Evolutionary conservation across 1,139 yeast species (phyloP).

Genomic region (Saccharomyces hybrid): DNA sequence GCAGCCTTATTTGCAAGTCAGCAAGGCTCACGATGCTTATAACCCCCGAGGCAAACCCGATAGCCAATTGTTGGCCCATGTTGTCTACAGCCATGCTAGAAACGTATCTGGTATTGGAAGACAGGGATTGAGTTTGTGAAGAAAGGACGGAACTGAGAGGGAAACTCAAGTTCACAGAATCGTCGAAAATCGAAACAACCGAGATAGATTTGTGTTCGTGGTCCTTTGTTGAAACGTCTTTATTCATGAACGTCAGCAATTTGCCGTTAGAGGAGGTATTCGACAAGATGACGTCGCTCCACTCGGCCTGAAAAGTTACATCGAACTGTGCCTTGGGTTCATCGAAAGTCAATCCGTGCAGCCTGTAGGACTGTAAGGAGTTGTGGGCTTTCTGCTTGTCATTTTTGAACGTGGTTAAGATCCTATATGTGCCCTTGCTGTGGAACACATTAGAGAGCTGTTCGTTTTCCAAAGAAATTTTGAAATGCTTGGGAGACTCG

Average conservation of each 20-base stretch:
- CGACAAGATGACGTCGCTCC: not conserved
- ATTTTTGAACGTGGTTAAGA: not conserved
- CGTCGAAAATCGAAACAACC: conserved; percentile 29
- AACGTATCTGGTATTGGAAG: conserved; percentile 29
- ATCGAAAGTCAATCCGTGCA: conserved; percentile 12
- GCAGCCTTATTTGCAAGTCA: conserved; percentile 48
- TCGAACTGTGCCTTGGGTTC: conserved; percentile 2
- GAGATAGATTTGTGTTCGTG: conserved; percentile 25
- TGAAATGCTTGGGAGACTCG: conserved; percentile 17
- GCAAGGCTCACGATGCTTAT: conserved; percentile 61
- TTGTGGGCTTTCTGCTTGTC: conserved; percentile 8
- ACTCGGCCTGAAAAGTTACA: not conserved
- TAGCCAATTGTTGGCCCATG: conserved; percentile 57
- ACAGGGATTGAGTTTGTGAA: conserved; percentile 10
- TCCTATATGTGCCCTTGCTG: conserved; percentile 2
- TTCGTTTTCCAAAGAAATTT: conserved; percentile 9
- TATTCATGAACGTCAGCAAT: conserved; percentile 38
- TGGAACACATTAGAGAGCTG: conserved; percentile 20
- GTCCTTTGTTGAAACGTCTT: conserved; percentile 23
- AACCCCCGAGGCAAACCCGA: conserved; percentile 77
- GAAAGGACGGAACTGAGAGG: conserved; percentile 9
- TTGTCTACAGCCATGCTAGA: conserved; percentile 27
- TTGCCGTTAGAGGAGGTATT: conserved; percentile 38
- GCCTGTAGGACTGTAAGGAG: conserved; percentile 16
- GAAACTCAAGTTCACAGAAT: conserved; percentile 15